These are phyloP conservation scores for Excoecaria agallocha DNA, from an alignment of 345 rosid species.

Conservation along the genomic window DNA sequence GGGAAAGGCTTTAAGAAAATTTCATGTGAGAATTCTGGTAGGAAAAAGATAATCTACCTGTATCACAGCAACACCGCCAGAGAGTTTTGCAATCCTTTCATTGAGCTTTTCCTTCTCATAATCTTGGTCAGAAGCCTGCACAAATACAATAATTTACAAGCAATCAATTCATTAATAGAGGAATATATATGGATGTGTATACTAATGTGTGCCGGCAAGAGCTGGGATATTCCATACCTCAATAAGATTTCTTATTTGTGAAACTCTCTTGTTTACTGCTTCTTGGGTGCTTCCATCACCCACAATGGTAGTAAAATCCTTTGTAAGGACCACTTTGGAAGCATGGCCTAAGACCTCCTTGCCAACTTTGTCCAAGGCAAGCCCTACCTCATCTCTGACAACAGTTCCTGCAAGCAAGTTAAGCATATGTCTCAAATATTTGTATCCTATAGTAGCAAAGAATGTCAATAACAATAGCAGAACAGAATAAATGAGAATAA, in stretches of 20 bases:
- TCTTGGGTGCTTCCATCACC: conserved; percentile 99
- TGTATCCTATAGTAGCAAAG: neutral
- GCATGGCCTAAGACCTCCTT: conserved; percentile 89
- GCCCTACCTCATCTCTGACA: conserved; percentile 90
- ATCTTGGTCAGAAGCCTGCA: conserved; percentile 86
- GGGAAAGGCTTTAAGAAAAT: neutral
- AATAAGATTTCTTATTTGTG: conserved; percentile 83
- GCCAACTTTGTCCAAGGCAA: conserved; percentile 86
- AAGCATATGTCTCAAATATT: neutral
- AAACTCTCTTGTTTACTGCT: conserved; percentile 84
- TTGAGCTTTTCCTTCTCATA: conserved; percentile 91
- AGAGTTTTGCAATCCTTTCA: conserved; percentile 85
- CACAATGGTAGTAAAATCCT: conserved; percentile 84
- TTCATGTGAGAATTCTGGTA: neutral
- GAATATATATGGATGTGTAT: neutral
- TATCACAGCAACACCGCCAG: conserved; percentile 38
- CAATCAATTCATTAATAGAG: neutral
- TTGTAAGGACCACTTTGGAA: conserved; percentile 90
- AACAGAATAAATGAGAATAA: neutral
- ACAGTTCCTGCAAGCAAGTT: conserved; percentile 61
- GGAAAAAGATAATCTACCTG: conserved; percentile 18
- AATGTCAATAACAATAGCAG: neutral
- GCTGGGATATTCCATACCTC: conserved; percentile 40
- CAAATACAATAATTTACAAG: neutral
- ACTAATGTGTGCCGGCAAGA: neutral